Conservation (phyloP, 441 rosid genomes). For the Corymbia calophylla region DNA sequence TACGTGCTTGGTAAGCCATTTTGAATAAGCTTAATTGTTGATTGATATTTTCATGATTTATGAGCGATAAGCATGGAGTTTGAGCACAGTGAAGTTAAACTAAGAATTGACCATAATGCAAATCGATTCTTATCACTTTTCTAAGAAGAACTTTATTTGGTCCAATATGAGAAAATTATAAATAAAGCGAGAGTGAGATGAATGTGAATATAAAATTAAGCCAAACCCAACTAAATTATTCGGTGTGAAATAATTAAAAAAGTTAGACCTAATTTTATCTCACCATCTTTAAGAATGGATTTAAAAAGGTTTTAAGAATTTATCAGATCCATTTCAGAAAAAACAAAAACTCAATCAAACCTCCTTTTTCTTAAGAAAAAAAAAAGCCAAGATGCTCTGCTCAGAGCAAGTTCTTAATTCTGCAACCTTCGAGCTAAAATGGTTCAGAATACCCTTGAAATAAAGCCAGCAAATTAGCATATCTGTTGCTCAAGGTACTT, state of each 20-base stretch:
- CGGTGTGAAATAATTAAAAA: no score
- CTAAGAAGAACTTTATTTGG: background rate
- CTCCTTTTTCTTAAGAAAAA: background rate
- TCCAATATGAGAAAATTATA: background rate
- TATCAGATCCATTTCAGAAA: background rate
- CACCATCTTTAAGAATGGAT: background rate
- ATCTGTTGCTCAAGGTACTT: background rate
- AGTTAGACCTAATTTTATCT: background rate
- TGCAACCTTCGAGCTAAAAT: background rate
- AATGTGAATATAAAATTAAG: no score
- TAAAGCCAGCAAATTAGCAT: background rate
- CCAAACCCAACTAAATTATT: background rate
- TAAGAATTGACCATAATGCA: background rate
- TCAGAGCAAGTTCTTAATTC: constrained; percentile 45
- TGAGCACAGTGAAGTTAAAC: no score
- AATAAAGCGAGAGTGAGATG: fast-evolving
- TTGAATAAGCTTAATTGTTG: no score
- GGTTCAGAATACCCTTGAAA: background rate
- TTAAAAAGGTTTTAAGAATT: no score
- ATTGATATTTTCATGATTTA: no score
- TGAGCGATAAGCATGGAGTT: background rate
- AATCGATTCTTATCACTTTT: no score
- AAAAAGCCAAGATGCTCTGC: constrained; percentile 45
- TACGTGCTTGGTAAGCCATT: background rate
- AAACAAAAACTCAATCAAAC: background rate